Base-by-base conservation (phyloP, 2,329 filamentous ascomycete genomes). In the Ceratocystis papillata region DNA sequence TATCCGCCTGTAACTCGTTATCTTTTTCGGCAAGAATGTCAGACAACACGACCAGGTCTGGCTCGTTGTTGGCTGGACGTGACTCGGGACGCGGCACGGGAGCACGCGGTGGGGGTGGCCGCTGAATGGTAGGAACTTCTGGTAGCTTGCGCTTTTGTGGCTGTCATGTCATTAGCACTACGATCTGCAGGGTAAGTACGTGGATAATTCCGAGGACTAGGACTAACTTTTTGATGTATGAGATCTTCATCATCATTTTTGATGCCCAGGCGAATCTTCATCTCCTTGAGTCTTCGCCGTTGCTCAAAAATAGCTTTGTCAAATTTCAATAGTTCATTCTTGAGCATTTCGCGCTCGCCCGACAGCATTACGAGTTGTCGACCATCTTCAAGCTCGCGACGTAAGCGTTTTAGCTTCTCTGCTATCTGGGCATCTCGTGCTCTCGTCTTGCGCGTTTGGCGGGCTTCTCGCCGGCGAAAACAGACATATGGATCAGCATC, bases 401-500 rank as follows among this genome's bases (percentile, higher is more conserved):
- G 87, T 72, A 99, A 79, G 74, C 89, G 90, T 79, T 94, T 94
- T 70, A 99, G 82, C 76, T 96, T 96, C 74, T 99, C 94, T 65
- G 89, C 90, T 72, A 93, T 90, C 76, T 96, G 93, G 45, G 90
- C 90, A 78, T 99, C 94, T 73, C 94, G 86, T 71, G 90, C 90
- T 73, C 94, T 84, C 46, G 94, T 99, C 78, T 97, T 99, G 71
- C 94, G 88, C 62, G 91, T 93, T 75, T 96, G 90, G 67, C 94
- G 87, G 60, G 96, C 89, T 76, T 99, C 94, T 69, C 94, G 89
- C 71, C 94, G 86, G 74, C 94, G 86, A 83, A 99, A 99, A 77
- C 94, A 99, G 72, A 99, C 92, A 77, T 96, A 99, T 62, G 94
- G 94, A 76, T 99, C 94, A 72, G 89, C 85, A 74, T 99, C 94